These are phyloP conservation scores for Aeschynomene evenia DNA, from an alignment of 306 rosid genomes.

Conservation along the genomic window DNA sequence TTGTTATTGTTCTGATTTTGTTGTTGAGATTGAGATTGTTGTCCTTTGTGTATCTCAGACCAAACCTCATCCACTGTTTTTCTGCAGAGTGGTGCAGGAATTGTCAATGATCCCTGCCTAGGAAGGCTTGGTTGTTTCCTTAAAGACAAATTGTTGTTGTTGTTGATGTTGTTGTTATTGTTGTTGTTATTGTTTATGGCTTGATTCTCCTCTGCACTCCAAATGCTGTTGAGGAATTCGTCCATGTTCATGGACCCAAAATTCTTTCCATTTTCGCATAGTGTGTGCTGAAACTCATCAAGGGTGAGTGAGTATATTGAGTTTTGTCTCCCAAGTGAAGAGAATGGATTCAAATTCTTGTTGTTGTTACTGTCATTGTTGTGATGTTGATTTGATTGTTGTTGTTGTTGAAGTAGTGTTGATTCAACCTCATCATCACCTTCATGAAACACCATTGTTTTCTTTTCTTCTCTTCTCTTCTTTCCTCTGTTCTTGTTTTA, in stretches of 20 bases:
- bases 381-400: constrained; percentile 35
- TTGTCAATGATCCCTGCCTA: constrained; percentile 67
- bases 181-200: constrained; percentile 10
- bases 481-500: neutral
- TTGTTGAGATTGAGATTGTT: neutral
- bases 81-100: constrained; percentile 71
- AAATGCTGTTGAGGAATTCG: constrained; percentile 80
- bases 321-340: constrained; percentile 66
- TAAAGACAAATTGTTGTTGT: neutral
- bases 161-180: constrained; percentile 29
- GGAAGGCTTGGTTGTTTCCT: constrained; percentile 57
- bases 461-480: neutral
- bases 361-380: constrained; percentile 31
- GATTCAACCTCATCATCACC: constrained; percentile 45
- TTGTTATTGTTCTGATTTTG: constrained; percentile 13
- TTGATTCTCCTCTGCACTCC: constrained; percentile 88
- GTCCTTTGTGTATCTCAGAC: constrained; percentile 69
- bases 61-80: constrained; percentile 96
- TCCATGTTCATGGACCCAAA: constrained; percentile 99
- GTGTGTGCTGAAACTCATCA: constrained; percentile 79
- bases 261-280: constrained; percentile 72
- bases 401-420: too few relatives aligned
- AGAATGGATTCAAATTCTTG: neutral
- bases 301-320: constrained; percentile 88
- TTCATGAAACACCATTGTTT: constrained; percentile 45